Base-by-base conservation (phyloP, 257 asterid species). In the Solanum corneliomulleri region DNA sequence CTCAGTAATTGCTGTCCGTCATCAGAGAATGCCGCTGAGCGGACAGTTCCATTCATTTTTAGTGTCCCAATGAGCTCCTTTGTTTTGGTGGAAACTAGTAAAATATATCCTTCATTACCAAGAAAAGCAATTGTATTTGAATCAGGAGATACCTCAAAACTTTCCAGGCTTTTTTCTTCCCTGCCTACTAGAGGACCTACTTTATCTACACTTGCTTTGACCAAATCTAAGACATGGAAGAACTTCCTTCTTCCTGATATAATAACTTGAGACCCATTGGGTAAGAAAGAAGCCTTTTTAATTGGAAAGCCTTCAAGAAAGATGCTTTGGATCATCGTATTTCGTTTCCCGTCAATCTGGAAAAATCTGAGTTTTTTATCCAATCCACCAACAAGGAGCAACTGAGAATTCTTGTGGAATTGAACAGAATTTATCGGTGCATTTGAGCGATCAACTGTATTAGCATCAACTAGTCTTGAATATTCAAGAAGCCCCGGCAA, bases 141-240 rank as follows among this genome's bases (percentile, higher is more conserved):
- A 91, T 97, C 98, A n/a, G 99, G 99, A 41, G 99, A 94, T 66
- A 96, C 95, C 88, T 96, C 99, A 70, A 97, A 97, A n/a, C 89
- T 47, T 88, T 97, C 99, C 90, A 96, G 83, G 92, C 99, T 97
- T 90, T 94, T 97, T 89, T 97, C 99, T n/a, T 97, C 99, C 86
- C 99, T 92, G 62, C 99, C 99, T 0, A 87, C 88, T 58, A 97
- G 90, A 8, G 99, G 99, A 60, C 98, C 96, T 5, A 97, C 92
- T 88, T 89, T 94, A 88, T 94, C 97, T 14, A 94, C 93, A 68
- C 89, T 89, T 35, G 98, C 95, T 66, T 95, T 94, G 84, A 96
- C 96, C 74, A 97, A 86, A 83, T 97, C 99, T 27, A 93, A 93
- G 93, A 93, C 90, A 86, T 94, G 96, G 82, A 96, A 97, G 88